Evolutionary conservation across 257 asterid genomes (phyloP).

Genomic region (Lycium barbarum): DNA sequence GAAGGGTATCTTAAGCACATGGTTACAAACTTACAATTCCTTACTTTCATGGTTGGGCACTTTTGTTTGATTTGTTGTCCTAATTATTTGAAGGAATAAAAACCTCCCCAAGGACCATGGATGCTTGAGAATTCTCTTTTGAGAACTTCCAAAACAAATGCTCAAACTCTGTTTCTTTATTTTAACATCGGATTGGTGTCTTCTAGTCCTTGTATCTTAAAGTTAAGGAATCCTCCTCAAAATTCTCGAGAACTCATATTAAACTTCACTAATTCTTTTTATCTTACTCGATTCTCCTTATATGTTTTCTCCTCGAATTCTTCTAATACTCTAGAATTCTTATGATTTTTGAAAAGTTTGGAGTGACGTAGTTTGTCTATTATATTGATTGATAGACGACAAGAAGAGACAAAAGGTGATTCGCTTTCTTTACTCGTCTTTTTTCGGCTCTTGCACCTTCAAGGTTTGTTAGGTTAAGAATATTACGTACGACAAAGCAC

Average conservation of each 20-base stretch:
- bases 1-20: conserved; percentile 58
- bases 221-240: conserved; percentile 54
- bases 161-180: conserved; percentile 33
- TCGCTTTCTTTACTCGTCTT: conserved; percentile 26
- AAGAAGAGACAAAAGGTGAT: conserved; percentile 54
- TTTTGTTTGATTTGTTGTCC: conserved; percentile 70
- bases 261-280: conserved; percentile 35
- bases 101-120: conserved; percentile 41
- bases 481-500: conserved; percentile 15
- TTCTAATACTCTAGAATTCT: conserved; percentile 48
- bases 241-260: conserved; percentile 43
- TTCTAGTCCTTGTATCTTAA: conserved; percentile 56
- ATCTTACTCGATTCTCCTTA: conserved; percentile 54
- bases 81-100: conserved; percentile 26
- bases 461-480: conserved; percentile 25
- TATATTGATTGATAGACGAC: conserved; percentile 41
- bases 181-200: conserved; percentile 44
- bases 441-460: conserved; percentile 19
- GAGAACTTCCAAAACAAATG: conserved; percentile 53
- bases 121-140: conserved; percentile 51
- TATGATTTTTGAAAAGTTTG: conserved; percentile 37
- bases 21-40: conserved; percentile 40
- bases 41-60: conserved; percentile 59
- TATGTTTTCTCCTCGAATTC: conserved; percentile 57
- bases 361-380: conserved; percentile 18